Base-by-base conservation (phyloP, 345 rosid species). In the Rhodamnia argentea region DNA sequence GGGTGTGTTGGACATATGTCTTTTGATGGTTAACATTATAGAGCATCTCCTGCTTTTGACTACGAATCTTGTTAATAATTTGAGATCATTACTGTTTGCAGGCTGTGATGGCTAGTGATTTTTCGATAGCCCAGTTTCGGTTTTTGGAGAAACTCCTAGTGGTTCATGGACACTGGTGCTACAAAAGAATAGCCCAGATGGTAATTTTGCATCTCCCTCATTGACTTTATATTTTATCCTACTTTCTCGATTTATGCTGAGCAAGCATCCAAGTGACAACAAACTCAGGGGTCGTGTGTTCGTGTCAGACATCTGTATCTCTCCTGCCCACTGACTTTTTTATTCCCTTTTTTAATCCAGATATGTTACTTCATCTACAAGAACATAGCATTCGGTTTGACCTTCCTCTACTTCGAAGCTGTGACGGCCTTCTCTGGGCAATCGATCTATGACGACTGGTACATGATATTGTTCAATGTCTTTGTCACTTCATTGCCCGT, bases 101-200 rank as follows among this genome's bases (percentile, higher is more conserved):
- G 99, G 99, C 99, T 90, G 99, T 98, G 87, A 98, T 98, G 99
- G 99, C 99, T 60, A 98, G 99, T 91, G 99, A 98, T 90, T 98
- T 98, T 91, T 91, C 99, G 10, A 92, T 98, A 85, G 96, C 98
- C 42, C 99, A 98, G 87, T 98, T 98, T 85, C 98, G 96, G 83
- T 98, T 95, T 89, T 89, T 98, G 92, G 99, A 98, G 93, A 96
- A 98, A 89, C 98, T 98, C 87, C 92, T 98, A 82, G 99, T 98
- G 54, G 98, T 98, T 86, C 99, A 98, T 86, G 99, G 99, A 87
- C 99, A 98, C 87, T 98, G 99, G 99, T 98, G 99, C 91, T 98
- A 98, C 93, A 98, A 96, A 93, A 93, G 99, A 87, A 95, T 98
- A 83, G 99, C 99, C 89, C 98, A 96, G 92, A 98, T 98, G 99